Evolutionary conservation across 805 yeast species (phyloP).

Genomic region (Teunomyces cretensis): DNA sequence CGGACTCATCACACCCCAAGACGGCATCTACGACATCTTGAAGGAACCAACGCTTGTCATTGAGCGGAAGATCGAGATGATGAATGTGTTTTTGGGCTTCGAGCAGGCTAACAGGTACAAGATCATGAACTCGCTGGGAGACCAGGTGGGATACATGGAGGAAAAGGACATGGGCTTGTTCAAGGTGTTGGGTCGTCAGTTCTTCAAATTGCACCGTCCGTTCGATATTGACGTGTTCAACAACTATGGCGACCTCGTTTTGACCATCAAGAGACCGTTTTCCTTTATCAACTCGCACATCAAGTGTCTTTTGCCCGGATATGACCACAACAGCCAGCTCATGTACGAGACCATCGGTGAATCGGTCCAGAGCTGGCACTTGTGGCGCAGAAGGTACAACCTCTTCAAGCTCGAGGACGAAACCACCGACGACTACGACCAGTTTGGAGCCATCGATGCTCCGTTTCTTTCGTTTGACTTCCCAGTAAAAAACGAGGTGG

Average conservation of each 20-base stretch:
- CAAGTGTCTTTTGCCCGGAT: constrained; percentile 64
- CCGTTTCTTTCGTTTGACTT: constrained; percentile 86
- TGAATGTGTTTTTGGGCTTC: constrained; percentile 84
- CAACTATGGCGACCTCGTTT: constrained; percentile 53
- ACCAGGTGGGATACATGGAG: constrained; percentile 72
- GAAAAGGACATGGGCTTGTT: constrained; percentile 76
- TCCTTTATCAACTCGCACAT: constrained; percentile 88
- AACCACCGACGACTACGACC: constrained; percentile 51
- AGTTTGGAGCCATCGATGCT: constrained; percentile 86
- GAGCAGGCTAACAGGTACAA: constrained; percentile 86
- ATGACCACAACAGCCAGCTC: constrained; percentile 31
- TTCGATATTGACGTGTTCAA: constrained; percentile 73
- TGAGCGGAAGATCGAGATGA: constrained; percentile 83
- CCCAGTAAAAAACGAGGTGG: constrained; percentile 62
- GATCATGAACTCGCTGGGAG: constrained; percentile 71
- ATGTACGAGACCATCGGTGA: constrained; percentile 68
- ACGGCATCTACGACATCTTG: constrained; percentile 61
- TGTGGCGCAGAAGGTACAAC: constrained; percentile 88
- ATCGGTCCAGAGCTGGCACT: constrained; percentile 89
- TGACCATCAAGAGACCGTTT: constrained; percentile 79
- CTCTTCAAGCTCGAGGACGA: constrained; percentile 55
- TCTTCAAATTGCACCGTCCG: constrained; percentile 85
- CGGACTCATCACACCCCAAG: constrained; percentile 54
- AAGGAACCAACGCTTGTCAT: constrained; percentile 82
- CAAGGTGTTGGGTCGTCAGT: constrained; percentile 75